These are phyloP conservation scores for Aureobasidium vineae DNA, from an alignment of 2,329 filamentous ascomycete genomes.

Conservation along the genomic window DNA sequence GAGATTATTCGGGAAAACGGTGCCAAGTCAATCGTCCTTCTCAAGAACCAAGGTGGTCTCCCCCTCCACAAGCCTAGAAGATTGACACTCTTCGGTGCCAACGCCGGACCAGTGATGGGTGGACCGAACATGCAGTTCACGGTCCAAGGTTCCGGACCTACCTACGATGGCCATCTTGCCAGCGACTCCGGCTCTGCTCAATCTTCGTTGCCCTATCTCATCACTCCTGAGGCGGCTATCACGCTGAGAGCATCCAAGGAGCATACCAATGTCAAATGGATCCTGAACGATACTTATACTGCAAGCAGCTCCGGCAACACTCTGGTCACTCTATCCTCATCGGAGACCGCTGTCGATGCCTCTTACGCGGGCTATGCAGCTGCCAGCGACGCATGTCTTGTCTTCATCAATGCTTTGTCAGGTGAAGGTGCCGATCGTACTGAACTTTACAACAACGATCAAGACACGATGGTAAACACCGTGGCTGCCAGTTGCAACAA, in stretches of 20 bases:
- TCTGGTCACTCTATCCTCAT: conserved; percentile 59
- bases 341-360: conserved; percentile 41
- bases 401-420: conserved; percentile 58
- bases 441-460: conserved; percentile 47
- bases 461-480: conserved; percentile 42
- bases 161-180: conserved; percentile 47
- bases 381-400: conserved; percentile 56
- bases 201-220: conserved; percentile 38
- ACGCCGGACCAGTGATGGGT: conserved; percentile 47
- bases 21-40: conserved; percentile 49
- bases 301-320: conserved; percentile 42
- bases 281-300: conserved; percentile 35
- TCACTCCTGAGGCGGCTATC: conserved; percentile 35
- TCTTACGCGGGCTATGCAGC: conserved; percentile 33
- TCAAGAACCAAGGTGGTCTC: conserved; percentile 48
- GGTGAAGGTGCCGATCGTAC: conserved; percentile 50
- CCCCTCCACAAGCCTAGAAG: conserved; percentile 46
- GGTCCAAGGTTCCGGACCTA: conserved; percentile 42
- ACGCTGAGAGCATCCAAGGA: conserved; percentile 32
- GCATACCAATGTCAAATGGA: conserved; percentile 32
- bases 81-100: conserved; percentile 52
- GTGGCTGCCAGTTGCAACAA: conserved; percentile 50
- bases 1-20: conserved; percentile 65
- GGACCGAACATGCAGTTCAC: conserved; percentile 49
- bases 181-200: conserved; percentile 51